Percentiles rank a stretch among this genome's conserved stretches.
phyloP scores from a whole-genome alignment of 306 rosid species.

The Rosa lucieae region DNA sequence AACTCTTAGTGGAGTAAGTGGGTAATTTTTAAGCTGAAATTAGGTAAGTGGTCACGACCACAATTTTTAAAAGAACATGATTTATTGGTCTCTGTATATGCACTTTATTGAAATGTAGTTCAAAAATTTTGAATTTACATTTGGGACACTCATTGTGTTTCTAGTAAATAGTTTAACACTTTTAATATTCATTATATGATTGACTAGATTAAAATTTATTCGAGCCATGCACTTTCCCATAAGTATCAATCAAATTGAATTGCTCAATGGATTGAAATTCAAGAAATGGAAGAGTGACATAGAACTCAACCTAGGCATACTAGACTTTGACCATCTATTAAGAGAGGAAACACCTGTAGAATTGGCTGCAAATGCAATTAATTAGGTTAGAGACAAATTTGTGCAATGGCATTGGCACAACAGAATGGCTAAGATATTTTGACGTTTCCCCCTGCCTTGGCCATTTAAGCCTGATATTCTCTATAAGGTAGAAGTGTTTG shows the following conservation, averaged over 20 bases:
- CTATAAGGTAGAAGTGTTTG: no score
- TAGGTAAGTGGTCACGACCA: no score
- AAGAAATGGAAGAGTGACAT: neutral
- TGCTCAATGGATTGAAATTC: neutral
- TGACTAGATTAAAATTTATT: no score
- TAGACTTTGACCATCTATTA: neutral
- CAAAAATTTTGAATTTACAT: neutral
- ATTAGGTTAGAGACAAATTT: neutral
- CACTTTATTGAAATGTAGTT: no score
- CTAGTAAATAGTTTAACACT: no score
- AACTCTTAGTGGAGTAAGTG: no score
- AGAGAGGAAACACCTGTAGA: neutral
- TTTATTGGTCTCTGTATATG: no score
- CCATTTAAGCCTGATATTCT: no score
- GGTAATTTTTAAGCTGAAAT: no score
- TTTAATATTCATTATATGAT: neutral
- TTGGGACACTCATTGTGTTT: neutral
- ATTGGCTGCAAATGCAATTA: neutral
- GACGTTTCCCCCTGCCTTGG: no score
- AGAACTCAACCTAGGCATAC: neutral
- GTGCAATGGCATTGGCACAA: neutral
- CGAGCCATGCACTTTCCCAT: neutral
- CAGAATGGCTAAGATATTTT: neutral
- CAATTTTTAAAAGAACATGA: neutral
- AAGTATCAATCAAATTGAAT: neutral